phyloP scores from a whole-genome alignment of 495 filamentous ascomycete genomes.

The Podospora conica region DNA sequence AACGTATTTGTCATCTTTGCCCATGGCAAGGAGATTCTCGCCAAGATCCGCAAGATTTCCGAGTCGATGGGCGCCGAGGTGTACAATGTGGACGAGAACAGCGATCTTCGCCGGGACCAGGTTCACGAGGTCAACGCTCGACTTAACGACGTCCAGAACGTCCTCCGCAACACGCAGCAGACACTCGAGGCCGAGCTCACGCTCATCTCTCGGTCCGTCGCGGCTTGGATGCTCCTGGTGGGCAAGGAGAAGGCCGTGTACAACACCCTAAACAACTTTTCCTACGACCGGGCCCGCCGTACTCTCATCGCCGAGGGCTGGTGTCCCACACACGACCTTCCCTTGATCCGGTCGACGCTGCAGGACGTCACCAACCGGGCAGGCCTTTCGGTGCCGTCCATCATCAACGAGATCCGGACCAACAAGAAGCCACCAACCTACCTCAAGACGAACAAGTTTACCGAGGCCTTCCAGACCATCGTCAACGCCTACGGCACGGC shows the following conservation, averaged over 20 bases:
- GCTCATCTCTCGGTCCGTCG: constrained; percentile 81
- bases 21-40: constrained; percentile 94
- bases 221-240: constrained; percentile 93
- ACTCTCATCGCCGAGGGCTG: constrained; percentile 97
- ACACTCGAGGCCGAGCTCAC: constrained; percentile 90
- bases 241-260: constrained; percentile 99
- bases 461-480: constrained; percentile 96
- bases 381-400: constrained; percentile 88
- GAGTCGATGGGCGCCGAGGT: constrained; percentile 92
- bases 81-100: constrained; percentile 96
- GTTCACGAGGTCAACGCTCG: constrained; percentile 94
- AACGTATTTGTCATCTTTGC: constrained; percentile 99
- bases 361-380: constrained; percentile 96
- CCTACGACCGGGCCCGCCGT: constrained; percentile 90
- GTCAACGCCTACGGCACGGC: constrained; percentile 96
- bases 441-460: constrained; percentile 96
- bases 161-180: constrained; percentile 91
- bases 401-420: constrained; percentile 93
- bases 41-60: constrained; percentile 97
- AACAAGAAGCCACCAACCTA: constrained; percentile 96
- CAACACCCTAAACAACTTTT: constrained; percentile 90
- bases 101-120: constrained; percentile 86
- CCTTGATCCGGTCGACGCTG: constrained; percentile 89
- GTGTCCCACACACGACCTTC: constrained; percentile 85
- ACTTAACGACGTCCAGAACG: constrained; percentile 80